Evolutionary conservation across 2,329 filamentous ascomycete species (phyloP).

Genomic region (Diaporthe batatas): DNA sequence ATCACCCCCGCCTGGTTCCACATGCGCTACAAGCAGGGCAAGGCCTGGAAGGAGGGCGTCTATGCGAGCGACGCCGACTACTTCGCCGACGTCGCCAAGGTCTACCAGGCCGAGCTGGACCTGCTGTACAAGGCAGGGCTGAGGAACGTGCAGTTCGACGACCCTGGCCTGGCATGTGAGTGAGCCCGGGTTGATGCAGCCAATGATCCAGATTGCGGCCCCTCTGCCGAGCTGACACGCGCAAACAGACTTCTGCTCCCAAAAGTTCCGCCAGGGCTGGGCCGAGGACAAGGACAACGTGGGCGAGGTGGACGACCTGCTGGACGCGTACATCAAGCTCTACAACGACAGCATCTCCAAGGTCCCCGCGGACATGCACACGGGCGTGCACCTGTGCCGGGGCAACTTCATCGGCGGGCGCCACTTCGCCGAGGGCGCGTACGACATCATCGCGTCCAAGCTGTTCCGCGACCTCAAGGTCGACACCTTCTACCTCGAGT

Average conservation of each 20-base stretch:
- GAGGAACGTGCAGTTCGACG: constrained; percentile 77
- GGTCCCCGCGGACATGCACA: constrained; percentile 77
- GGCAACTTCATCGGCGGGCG: constrained; percentile 76
- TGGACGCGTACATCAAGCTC: constrained; percentile 81
- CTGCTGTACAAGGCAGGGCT: constrained; percentile 73
- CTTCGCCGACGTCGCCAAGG: constrained; percentile 74
- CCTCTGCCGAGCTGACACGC: neutral
- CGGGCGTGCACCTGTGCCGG: constrained; percentile 81
- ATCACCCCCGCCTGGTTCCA: constrained; percentile 69
- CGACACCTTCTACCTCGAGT: constrained; percentile 78
- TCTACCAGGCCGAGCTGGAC: constrained; percentile 73
- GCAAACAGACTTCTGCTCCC: constrained; percentile 75
- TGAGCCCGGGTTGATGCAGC: constrained; percentile 32
- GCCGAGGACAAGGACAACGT: constrained; percentile 76
- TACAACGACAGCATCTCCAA: constrained; percentile 80
- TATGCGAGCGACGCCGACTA: constrained; percentile 72
- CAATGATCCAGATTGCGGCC: too few relatives aligned
- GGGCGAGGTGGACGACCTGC: constrained; percentile 76
- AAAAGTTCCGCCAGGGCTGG: constrained; percentile 79
- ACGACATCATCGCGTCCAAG: constrained; percentile 76
- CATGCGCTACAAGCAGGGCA: constrained; percentile 67
- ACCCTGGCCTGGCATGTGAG: constrained; percentile 76
- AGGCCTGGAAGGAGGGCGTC: constrained; percentile 68
- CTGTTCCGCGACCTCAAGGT: constrained; percentile 74
- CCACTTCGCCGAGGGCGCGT: constrained; percentile 76